Conservation (phyloP, 2,329 filamentous ascomycete species). For the Monosporascus sp. region DNA sequence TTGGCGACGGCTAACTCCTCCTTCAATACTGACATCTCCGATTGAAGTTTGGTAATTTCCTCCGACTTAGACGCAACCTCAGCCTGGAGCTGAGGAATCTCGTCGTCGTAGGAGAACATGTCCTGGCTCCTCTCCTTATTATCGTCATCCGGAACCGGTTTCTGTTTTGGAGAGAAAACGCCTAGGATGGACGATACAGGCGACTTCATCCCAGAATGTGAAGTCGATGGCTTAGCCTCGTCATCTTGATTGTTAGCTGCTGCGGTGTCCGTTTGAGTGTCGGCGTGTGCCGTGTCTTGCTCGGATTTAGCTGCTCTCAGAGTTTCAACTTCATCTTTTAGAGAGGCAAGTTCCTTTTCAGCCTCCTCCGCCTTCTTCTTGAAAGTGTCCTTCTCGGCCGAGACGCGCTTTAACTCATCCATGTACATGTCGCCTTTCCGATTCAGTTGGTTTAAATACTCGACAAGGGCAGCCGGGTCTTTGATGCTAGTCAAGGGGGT, state of each 20-base stretch:
- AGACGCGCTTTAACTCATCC: constrained; percentile 85
- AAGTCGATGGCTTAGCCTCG: constrained; percentile 13
- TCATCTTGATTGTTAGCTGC: constrained; percentile 26
- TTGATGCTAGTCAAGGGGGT: constrained; percentile 85
- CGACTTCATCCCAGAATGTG: constrained; percentile 34
- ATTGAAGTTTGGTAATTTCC: constrained; percentile 65
- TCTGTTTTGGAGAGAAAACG: constrained; percentile 44
- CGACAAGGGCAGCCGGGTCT: constrained; percentile 77
- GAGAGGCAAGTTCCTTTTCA: constrained; percentile 56
- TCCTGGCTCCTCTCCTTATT: constrained; percentile 51
- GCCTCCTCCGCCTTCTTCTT: constrained; percentile 71
- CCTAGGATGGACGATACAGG: constrained; percentile 42
- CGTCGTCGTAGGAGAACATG: constrained; percentile 88
- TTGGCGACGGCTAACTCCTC: constrained; percentile 65
- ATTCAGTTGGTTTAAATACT: constrained; percentile 84
- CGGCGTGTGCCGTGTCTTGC: constrained; percentile 7
- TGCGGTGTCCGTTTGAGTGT: constrained; percentile 5
- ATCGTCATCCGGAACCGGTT: constrained; percentile 28
- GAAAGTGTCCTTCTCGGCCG: constrained; percentile 71
- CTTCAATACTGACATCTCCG: constrained; percentile 62
- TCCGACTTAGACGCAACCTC: constrained; percentile 65
- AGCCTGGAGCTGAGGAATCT: constrained; percentile 73
- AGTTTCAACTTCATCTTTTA: constrained; percentile 58
- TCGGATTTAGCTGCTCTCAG: constrained; percentile 30
- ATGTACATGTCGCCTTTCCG: constrained; percentile 87